Evolutionary conservation across 106 monocot genomes (phyloP).

Genomic region (Triglochin maritima): DNA sequence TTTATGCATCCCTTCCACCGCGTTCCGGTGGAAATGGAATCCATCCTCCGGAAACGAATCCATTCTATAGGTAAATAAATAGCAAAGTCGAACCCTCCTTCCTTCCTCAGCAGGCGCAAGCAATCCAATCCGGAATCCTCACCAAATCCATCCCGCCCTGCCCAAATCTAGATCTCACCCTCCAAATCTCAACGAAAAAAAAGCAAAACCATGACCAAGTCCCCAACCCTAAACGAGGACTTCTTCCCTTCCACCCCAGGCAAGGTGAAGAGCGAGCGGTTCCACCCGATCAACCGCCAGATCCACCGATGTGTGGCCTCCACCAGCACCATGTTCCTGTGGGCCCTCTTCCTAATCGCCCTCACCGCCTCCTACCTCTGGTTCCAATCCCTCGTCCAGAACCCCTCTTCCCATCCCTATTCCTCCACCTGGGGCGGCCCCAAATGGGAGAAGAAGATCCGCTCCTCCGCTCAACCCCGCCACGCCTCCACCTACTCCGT

Average conservation of each 20-base stretch:
- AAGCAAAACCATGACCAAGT: too few species aligned
- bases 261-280: constrained; percentile 21
- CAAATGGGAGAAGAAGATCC: constrained; percentile 22
- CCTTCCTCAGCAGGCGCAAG: too few species aligned
- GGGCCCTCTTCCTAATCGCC: constrained; percentile 18
- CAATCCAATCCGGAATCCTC: too few species aligned
- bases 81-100: too few species aligned
- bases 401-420: constrained; percentile 11
- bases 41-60: too few species aligned
- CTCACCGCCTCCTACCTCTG: constrained; percentile 18
- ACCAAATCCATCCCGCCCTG: too few species aligned
- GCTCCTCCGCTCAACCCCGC: constrained; percentile 8
- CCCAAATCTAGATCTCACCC: too few species aligned
- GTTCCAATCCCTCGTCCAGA: constrained; percentile 17
- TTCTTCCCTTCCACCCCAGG: constrained; percentile 22
- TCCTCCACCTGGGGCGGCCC: constrained; percentile 15
- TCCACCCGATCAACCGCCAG: constrained; percentile 13
- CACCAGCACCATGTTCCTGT: constrained; percentile 16
- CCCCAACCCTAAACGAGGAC: constrained; percentile 3
- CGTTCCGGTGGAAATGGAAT: too few species aligned
- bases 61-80: too few species aligned
- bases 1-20: too few species aligned
- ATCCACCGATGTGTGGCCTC: constrained; percentile 17
- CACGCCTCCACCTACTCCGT: constrained; percentile 9
- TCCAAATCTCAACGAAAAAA: too few species aligned